phyloP scores from a whole-genome alignment of 805 yeast species.

The Grigorovia jiainica region DNA sequence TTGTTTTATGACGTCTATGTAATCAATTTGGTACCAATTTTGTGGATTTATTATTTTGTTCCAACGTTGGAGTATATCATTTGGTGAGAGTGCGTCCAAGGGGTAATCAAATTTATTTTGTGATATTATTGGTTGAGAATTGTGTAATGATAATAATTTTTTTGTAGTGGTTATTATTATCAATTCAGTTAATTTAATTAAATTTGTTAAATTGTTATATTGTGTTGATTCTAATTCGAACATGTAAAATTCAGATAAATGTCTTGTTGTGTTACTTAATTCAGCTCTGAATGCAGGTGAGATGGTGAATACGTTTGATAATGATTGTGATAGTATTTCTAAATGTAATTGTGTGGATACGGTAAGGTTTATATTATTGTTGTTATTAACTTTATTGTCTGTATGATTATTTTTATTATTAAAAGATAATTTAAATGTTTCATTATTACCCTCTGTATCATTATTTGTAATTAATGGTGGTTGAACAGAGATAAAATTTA shows the following conservation, averaged over 20 bases:
- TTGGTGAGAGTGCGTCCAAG: slow-evolving; percentile 8
- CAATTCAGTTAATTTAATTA: slow-evolving; percentile 44
- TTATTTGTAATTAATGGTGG: slow-evolving; percentile 85
- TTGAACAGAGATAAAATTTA: slow-evolving; percentile 58
- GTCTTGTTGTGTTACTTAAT: slow-evolving; percentile 81
- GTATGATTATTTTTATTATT: slow-evolving; percentile 42
- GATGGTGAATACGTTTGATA: slow-evolving; percentile 77
- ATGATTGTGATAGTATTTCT: slow-evolving; percentile 66
- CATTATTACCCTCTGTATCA: slow-evolving; percentile 98
- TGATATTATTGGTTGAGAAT: slow-evolving; percentile 6
- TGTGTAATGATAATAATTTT: background rate
- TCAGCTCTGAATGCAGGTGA: slow-evolving; percentile 95
- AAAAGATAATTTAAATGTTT: slow-evolving; percentile 52
- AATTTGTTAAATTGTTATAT: slow-evolving; percentile 43
- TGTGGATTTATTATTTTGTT: slow-evolving; percentile 32
- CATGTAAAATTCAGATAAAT: slow-evolving; percentile 96
- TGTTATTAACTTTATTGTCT: background rate
- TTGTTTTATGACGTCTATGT: slow-evolving; percentile 59
- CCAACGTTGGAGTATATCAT: slow-evolving; percentile 47
- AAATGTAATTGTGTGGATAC: slow-evolving; percentile 90
- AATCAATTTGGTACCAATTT: slow-evolving; percentile 64
- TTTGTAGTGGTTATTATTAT: slow-evolving; percentile 1
- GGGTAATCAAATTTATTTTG: slow-evolving; percentile 6
- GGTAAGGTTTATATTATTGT: slow-evolving; percentile 36
- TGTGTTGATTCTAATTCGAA: slow-evolving; percentile 83